Base-by-base conservation (phyloP, 768 basidiomycete genomes). In the Tricholoma terreum region DNA sequence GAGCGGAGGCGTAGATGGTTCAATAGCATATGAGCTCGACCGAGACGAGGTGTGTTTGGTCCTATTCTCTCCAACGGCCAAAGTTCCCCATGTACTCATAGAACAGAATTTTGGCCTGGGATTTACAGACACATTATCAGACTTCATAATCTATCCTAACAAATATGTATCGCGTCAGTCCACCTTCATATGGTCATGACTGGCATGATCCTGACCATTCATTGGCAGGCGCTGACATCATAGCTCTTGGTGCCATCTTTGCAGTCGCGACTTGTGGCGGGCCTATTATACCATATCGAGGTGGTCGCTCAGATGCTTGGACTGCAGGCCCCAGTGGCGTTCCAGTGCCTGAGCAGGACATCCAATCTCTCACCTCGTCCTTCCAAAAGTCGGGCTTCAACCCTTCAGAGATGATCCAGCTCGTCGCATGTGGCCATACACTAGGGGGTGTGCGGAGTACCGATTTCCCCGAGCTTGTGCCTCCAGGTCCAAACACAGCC, bases 371-470 rank as follows among this genome's bases (percentile, higher is more conserved):
- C 51, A 73, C 65, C 15, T 69, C 71, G 31, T 72, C 65, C 36
- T 82, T 82, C 65, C 62, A 71, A 6, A 73, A 73, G 8, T 69
- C 73, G 61, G 81, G 80, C 4, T 81, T 80, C 61, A 73, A 69
- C 9, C 63, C 66, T 22, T 59, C 68, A n/a, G 79, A 81, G 57
- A 81, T 81, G 80, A 81, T 81, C 55, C 70, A 74, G 54, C 73
- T 82, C 48, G 75, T 76, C 19, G 78, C 79, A 2, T 82, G 81
- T 59, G 81, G 81, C 4, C 80, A 82, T 61, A 78, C 79, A 7
- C 69, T 82, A 53, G 80, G 80, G 56, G 76, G 78, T 42, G 78
- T 81, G 5, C 74, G 79, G 36, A 77, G 74, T 58, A 64, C 72
- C 3, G 78, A 77, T 54, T 80, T 80, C 52, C 79, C 80, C 3